Base-by-base conservation (phyloP, 108 stramenopile genomes). In the Nitzschia sp. region DNA sequence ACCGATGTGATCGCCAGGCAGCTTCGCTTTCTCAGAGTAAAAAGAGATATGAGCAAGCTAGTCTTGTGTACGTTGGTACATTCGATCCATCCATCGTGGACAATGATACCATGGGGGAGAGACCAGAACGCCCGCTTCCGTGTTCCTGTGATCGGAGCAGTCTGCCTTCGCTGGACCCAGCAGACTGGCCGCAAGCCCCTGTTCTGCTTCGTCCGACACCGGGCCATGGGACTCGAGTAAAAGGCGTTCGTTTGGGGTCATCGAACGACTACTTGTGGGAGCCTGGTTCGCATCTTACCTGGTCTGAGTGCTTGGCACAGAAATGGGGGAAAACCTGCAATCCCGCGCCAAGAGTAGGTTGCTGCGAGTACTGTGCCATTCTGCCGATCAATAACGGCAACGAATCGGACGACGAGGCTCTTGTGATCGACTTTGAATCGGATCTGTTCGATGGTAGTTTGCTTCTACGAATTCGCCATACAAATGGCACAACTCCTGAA, bases 311-410 rank as follows among this genome's bases (percentile, higher is more conserved):
- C 11, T 44, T 73, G 16, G 64, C 55, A n/a, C 52, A 60, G 36
- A 65, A 55, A 30, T 75, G 67, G 74, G 67, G 74, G 6, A 50
- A 41, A 28, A 35, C 45, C n/a, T 68, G 32, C 6, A 34, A 61
- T 26, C 45, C 72, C 2, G 38, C 32, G 6, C 53, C 71, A 3
- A 35, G 53, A 9, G 36, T 31, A 31, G 44, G 44, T n/a, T 67
- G 70, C 62, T 90, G 81, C 63, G 56, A 61, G 28, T n/a, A 68
- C 28, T 84, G 85, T 34, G 71, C 74, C 32, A 75, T 75, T 32
- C 56, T 88, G 15, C 90, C 90, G 1, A 80, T 92, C 27, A 92
- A 92, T 58, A 89, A 92, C 68, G 90, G 90, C 45, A 81, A 80
- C 44, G 90, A 92, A 53, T 17, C 56, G 19, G 32, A 34, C 8